phyloP scores from a whole-genome alignment of 2,329 filamentous ascomycete genomes.

The Chaetomiaceae sp. region DNA sequence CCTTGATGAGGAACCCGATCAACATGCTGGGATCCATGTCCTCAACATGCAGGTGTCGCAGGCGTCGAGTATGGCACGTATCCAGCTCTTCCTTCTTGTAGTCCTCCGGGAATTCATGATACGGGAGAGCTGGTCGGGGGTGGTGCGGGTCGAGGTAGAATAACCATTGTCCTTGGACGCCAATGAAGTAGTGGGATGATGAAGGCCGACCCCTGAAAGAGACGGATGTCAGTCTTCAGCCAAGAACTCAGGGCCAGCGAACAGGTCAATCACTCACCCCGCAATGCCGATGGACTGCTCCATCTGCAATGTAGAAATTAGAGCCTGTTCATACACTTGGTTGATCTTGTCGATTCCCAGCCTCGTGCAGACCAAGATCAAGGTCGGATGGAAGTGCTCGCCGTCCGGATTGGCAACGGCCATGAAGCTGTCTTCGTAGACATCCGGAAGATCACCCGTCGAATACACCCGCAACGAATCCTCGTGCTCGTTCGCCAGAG shows the following conservation, averaged over 20 bases:
- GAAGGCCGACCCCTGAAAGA: conserved; percentile 75
- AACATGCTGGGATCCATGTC: conserved; percentile 99
- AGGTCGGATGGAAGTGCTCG: conserved; percentile 67
- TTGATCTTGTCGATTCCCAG: conserved; percentile 93
- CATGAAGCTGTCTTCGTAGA: conserved; percentile 86
- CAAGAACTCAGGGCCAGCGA: background rate
- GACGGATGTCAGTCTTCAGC: conserved; percentile 4
- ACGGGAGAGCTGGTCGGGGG: conserved; percentile 69
- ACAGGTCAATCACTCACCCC: conserved; percentile 62
- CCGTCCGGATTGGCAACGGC: conserved; percentile 64
- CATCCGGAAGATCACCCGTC: conserved; percentile 82
- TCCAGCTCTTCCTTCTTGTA: conserved; percentile 69
- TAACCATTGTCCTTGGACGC: conserved; percentile 61
- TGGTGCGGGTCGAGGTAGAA: conserved; percentile 95
- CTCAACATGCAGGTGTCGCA: conserved; percentile 74
- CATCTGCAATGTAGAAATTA: conserved; percentile 78
- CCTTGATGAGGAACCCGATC: conserved; percentile 81
- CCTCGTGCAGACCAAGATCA: conserved; percentile 82
- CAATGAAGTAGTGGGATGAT: conserved; percentile 65
- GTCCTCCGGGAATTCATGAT: conserved; percentile 47
- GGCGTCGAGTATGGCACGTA: conserved; percentile 78
- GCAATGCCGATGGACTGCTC: conserved; percentile 93
- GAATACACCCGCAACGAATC: conserved; percentile 73
- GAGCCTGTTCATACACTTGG: conserved; percentile 89
- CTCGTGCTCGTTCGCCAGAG: conserved; percentile 62